Evolutionary conservation across 768 basidiomycete species (phyloP).

Genomic region (Leccinum olivaceopallidum): DNA sequence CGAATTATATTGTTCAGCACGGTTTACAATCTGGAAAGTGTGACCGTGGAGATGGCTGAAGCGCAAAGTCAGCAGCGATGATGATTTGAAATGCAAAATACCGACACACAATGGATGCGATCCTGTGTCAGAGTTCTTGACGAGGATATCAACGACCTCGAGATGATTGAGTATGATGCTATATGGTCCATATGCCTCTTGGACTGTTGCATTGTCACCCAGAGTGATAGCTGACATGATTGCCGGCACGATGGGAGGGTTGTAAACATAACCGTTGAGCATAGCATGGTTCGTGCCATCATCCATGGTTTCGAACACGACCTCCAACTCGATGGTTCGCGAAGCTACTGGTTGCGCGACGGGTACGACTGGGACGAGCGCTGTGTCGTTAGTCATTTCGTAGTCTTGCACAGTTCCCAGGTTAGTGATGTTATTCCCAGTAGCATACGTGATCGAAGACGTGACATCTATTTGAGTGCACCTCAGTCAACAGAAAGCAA

Average conservation of each 20-base stretch:
- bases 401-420: conserved; percentile 57
- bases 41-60: conserved; percentile 89
- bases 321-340: conserved; percentile 66
- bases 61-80: background rate
- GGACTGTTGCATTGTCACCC: conserved; percentile 67
- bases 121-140: conserved; percentile 70
- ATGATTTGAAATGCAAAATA: background rate
- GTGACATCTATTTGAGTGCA: conserved; percentile 62
- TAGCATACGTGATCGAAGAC: conserved; percentile 75
- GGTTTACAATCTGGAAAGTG: conserved; percentile 78
- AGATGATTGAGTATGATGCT: conserved; percentile 75
- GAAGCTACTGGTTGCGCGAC: conserved; percentile 53
- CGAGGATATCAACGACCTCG: conserved; percentile 75
- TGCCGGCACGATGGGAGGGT: conserved; percentile 70
- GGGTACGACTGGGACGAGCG: conserved; percentile 61
- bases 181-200: conserved; percentile 74
- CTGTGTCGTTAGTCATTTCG: conserved; percentile 62
- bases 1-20: conserved; percentile 68
- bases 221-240: conserved; percentile 77
- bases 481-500: background rate
- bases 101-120: conserved; percentile 80
- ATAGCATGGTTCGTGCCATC: conserved; percentile 86
- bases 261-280: conserved; percentile 71
- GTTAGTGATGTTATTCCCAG: conserved; percentile 51
- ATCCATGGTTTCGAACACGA: conserved; percentile 79